Evolutionary conservation across 2,329 filamentous ascomycete genomes (phyloP), one percentile per base, ranked within the genome.

Genomic region (Lachnellula hyalina): DNA sequence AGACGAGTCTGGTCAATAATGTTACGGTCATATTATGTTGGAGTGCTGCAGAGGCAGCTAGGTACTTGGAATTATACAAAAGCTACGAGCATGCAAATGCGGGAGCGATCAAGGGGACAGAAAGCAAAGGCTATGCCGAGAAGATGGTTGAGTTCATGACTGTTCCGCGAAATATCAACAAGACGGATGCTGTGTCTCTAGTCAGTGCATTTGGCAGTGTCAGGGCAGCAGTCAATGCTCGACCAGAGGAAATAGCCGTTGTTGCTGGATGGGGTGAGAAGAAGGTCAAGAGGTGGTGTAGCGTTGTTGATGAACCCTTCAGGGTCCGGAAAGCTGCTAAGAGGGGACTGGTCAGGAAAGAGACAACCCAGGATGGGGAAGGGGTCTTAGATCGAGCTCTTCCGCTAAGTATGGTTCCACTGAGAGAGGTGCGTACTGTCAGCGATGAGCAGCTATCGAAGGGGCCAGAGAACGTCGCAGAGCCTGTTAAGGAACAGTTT

Each of bases 201-300:
- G 91, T 97, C 36, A 89, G 89, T 62, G 91, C 90, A 49, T 99
- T 97, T 75, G 94, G 94, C 23, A 96, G 89, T 62, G 73, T 99
- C 55, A 84, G 86, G 63, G 89, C 87, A 38, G 93, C 93, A 0
- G 78, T 97, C 56, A 96, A 96, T 70, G 93, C 91, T 1, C 82
- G 87, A 45, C 83, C 89, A 0, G 94, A 97, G 68, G 89, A 96
- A 71, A 80, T 99, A 36, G 83, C 85, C 14, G 75, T 89, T 59
- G 84, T 99, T n/a, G 82, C 86, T 32, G 94, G 94, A 1, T 99
- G 92, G 92, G 94, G 94, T 35, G 90, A 95, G 72, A 91, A 90
- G 74, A 99, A 99, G 72, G 90, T 96, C 21, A 87, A 88, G 71
- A 82, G 84, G 55, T 97, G 93, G 93, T 86, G 81, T 62, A 81